Percentiles rank a stretch among this genome's conserved stretches.
Conservation (phyloP, 345 rosid genomes). For the Moringa oleifera region DNA sequence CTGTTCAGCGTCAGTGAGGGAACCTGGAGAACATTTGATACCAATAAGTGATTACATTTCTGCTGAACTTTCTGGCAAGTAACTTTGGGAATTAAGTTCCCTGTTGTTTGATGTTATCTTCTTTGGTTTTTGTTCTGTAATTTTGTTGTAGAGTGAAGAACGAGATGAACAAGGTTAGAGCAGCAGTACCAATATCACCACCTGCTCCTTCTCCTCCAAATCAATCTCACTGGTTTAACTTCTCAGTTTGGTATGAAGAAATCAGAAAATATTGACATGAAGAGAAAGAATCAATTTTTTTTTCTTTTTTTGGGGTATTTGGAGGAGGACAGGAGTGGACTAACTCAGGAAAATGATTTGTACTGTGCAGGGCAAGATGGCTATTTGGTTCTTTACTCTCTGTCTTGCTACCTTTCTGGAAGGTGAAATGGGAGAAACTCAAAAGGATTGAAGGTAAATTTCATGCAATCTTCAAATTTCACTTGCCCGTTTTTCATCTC, state of each 20-base stretch:
- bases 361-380: constrained; percentile 60
- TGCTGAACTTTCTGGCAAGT: too few relatives aligned
- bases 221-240: constrained; percentile 19
- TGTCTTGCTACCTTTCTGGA: constrained; percentile 49
- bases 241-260: constrained; percentile 43
- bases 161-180: too few relatives aligned
- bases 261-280: too few relatives aligned
- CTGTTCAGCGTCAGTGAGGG: too few relatives aligned
- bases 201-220: constrained; percentile 29
- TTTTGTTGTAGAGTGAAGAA: too few relatives aligned
- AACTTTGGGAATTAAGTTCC: too few relatives aligned
- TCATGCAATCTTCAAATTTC: too few relatives aligned
- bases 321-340: not conserved
- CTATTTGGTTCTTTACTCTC: constrained; percentile 44
- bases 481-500: too few relatives aligned
- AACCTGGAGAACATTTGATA: too few relatives aligned
- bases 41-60: too few relatives aligned
- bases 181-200: not conserved
- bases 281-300: constrained; percentile 2
- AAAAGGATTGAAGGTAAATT: constrained; percentile 47
- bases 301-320: not conserved
- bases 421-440: constrained; percentile 34
- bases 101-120: too few relatives aligned
- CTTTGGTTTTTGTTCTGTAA: too few relatives aligned
- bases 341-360: not conserved